phyloP scores from a whole-genome alignment of 1,284 basidiomycete species.

The Ceratobasidium papillatum region DNA sequence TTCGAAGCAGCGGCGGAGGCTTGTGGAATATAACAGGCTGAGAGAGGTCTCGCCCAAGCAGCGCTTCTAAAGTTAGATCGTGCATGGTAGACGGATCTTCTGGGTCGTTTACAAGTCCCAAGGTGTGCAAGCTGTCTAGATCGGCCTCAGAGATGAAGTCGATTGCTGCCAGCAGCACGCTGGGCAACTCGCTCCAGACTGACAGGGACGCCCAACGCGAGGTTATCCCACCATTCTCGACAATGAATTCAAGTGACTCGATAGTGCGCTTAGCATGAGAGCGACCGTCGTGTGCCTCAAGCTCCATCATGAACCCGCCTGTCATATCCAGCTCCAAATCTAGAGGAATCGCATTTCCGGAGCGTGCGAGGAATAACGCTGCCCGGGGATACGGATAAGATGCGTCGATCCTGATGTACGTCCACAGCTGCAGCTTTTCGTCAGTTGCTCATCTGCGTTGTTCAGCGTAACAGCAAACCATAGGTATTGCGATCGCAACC shows the following conservation, averaged over 20 bases:
- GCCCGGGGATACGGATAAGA: neutral
- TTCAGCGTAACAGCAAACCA: neutral
- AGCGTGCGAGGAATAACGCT: neutral
- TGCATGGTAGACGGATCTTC: neutral
- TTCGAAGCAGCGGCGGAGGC: conserved; percentile 2
- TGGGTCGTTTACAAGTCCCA: neutral
- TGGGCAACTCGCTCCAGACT: neutral
- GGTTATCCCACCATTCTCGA: neutral
- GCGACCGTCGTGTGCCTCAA: neutral
- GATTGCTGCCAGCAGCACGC: neutral
- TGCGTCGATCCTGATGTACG: neutral
- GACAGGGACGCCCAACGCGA: conserved; percentile 3
- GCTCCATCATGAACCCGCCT: neutral
- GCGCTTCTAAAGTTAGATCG: neutral
- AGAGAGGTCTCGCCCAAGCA: neutral
- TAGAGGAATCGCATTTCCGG: neutral
- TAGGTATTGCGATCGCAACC: conserved; percentile 14
- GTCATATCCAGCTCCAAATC: conserved; percentile 9
- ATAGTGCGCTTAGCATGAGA: neutral
- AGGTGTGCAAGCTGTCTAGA: neutral
- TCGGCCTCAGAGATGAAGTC: neutral
- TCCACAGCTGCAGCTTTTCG: neutral
- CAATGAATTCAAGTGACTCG: conserved; percentile 6
- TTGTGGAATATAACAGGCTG: neutral
- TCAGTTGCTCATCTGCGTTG: neutral